phyloP scores from a whole-genome alignment of 306 rosid species.

The Cajanus cajan region DNA sequence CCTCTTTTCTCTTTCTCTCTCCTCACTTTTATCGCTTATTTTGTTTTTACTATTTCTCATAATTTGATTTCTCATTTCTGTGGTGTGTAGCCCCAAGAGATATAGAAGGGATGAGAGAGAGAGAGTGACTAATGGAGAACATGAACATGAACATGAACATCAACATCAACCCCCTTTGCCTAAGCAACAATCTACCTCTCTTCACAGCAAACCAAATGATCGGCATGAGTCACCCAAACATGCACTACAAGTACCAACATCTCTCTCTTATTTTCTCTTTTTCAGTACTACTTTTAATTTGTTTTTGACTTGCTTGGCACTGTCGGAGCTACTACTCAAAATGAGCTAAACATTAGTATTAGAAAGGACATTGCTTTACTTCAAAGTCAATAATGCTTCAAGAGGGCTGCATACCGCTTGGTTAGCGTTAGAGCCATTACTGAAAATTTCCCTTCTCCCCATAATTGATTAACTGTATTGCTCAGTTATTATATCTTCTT shows the following conservation, averaged over 20 bases:
- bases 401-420: background rate
- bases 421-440: too few relatives aligned
- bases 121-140: background rate
- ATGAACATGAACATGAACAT: background rate
- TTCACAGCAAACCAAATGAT: conserved; percentile 33
- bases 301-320: too few relatives aligned
- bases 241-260: conserved; percentile 37
- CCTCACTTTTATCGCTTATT: background rate
- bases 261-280: conserved; percentile 41
- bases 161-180: conserved; percentile 38
- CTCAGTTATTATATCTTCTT: background rate
- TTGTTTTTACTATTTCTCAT: background rate
- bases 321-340: too few relatives aligned
- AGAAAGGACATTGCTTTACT: too few relatives aligned
- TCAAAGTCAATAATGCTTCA: background rate
- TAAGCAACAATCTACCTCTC: conserved; percentile 36
- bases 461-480: background rate
- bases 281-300: background rate
- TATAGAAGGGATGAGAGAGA: conserved; percentile 61
- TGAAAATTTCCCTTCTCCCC: background rate
- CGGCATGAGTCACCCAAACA: conserved; percentile 31
- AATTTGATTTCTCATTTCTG: background rate
- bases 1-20: background rate
- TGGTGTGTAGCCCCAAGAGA: conserved; percentile 52
- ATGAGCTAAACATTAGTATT: too few relatives aligned